Conservation (phyloP, 345 rosid species). For the Salix koriyanagi region DNA sequence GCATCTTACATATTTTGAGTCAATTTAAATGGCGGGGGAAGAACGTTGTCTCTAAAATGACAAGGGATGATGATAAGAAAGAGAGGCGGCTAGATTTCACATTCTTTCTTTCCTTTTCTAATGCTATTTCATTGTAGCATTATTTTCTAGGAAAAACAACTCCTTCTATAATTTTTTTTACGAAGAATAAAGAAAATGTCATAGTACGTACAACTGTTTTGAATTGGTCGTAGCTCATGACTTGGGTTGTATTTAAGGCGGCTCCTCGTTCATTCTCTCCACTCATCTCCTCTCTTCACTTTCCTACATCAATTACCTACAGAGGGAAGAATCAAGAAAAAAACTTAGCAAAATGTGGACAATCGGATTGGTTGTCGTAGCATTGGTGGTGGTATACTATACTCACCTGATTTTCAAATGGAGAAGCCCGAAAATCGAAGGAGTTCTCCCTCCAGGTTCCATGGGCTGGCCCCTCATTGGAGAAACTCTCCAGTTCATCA, state of each 20-base stretch:
- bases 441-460: not conserved
- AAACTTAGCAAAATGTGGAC: not conserved
- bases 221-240: too few relatives aligned
- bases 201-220: too few relatives aligned
- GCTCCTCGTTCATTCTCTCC: not conserved
- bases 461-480: not conserved
- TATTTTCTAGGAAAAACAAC: too few relatives aligned
- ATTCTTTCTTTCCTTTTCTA: too few relatives aligned
- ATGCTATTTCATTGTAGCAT: too few relatives aligned
- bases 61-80: too few relatives aligned
- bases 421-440: not conserved
- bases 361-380: not conserved
- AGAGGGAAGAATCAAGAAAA: not conserved
- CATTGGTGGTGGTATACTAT: not conserved
- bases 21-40: too few relatives aligned
- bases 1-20: too few relatives aligned
- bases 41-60: too few relatives aligned
- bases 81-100: too few relatives aligned
- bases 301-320: not conserved
- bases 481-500: not conserved
- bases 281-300: not conserved
- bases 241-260: not conserved
- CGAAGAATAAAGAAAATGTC: too few relatives aligned
- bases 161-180: too few relatives aligned
- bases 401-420: not conserved